Percentiles rank a stretch among this genome's conserved stretches.
Evolutionary conservation across 345 rosid genomes (phyloP).

Genomic region (Lumnitzera littorea): DNA sequence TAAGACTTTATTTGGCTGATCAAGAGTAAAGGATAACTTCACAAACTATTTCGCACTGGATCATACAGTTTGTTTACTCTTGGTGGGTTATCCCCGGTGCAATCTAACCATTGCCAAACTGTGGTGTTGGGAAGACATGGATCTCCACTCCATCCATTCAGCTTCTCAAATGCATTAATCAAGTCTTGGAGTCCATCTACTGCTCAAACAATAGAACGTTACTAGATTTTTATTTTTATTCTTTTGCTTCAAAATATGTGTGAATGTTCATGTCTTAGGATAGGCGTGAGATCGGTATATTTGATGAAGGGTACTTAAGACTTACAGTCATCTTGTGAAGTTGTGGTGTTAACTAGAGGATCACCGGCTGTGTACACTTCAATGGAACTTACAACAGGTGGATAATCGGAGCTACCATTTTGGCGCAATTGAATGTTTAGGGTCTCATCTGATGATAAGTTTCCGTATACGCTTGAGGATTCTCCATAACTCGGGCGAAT

Average conservation of each 20-base stretch:
- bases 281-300: too few species aligned
- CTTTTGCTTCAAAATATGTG: too few species aligned
- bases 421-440: background rate
- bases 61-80: slow-evolving; percentile 7
- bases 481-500: background rate
- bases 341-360: background rate
- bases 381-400: slow-evolving; percentile 2
- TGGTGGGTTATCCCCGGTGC: slow-evolving; percentile 4
- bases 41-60: too few species aligned
- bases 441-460: slow-evolving; percentile 1
- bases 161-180: slow-evolving; percentile 5
- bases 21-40: too few species aligned
- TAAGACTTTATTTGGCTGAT: too few species aligned
- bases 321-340: slow-evolving; percentile 8
- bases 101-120: slow-evolving; percentile 8
- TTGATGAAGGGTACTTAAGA: background rate
- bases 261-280: too few species aligned
- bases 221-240: background rate
- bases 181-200: slow-evolving; percentile 3
- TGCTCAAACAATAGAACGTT: background rate
- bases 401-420: slow-evolving; percentile 1
- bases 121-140: slow-evolving; percentile 3
- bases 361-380: background rate
- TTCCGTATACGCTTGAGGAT: background rate
- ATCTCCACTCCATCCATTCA: slow-evolving; percentile 7